Evolutionary conservation across 257 asterid species (phyloP), one percentile per base, ranked within the genome.

Genomic region (Voacanga thouarsii): DNA sequence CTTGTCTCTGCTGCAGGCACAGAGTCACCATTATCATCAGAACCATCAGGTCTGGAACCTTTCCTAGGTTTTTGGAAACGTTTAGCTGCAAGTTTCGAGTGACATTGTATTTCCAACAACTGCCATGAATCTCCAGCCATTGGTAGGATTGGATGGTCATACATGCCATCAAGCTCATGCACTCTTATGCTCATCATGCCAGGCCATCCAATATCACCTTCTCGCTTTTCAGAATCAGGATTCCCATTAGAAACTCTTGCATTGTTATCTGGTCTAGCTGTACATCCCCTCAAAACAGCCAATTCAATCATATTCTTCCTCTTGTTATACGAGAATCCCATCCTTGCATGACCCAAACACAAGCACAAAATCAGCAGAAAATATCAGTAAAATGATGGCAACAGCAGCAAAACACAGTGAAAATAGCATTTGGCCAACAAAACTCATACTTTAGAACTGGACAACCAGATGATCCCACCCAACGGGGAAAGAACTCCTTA

Each of bases 121-220:
- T 93, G 99, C 94, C 98, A 96, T 30, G 96, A 90, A 76, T 96
- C 99, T 78, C 99, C 99, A 77, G 99, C 90, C 99, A 96, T 89
- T 57, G 98, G 97, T 69, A 96, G 88, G 78, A 93, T 92, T 44
- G 99, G 99, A 84, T 96, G 99, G 81, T 96, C 99, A 81, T 96
- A 93, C 98, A 93, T 93, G 83, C 99, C 99, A 83, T 96, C 99
- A 23, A 96, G 92, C 85, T 96, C 99, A 83, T 96, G 97, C 75
- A 90, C 94, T 78, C 99, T 84, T 80, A 96, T 90, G 87, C 99
- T 96, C 99, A 96, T 96, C 99, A 96, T 96, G 71, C 99, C 99
- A 78, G 99, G 99, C 99, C 97, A 93, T 80, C 99, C 99, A 81
- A 89, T 84, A 75, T 85, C 92, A 26, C 93, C 94, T 80, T 90